phyloP scores from a whole-genome alignment of 495 filamentous ascomycete species.

The Evansstolkia leycettana region DNA sequence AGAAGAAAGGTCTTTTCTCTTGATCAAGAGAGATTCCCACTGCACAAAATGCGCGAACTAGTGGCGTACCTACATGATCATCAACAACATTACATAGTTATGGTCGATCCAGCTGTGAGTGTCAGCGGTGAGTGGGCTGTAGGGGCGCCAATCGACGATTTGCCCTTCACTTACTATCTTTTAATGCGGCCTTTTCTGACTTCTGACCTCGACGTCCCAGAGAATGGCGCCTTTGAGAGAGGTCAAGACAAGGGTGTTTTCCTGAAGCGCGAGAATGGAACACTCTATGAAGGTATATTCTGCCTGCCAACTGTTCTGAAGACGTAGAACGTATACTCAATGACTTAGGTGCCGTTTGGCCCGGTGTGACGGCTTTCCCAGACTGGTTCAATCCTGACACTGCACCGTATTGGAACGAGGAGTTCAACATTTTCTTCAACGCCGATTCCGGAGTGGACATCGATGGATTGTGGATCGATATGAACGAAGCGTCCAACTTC shows the following conservation, averaged over 20 bases:
- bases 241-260: conserved; percentile 53
- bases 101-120: conserved; percentile 75
- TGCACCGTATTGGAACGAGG: conserved; percentile 58
- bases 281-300: conserved; percentile 48
- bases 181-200: neutral
- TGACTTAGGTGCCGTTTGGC: conserved; percentile 59
- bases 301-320: neutral
- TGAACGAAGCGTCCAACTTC: conserved; percentile 67
- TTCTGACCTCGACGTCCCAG: conserved; percentile 4
- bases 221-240: conserved; percentile 53
- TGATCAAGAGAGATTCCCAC: conserved; percentile 59
- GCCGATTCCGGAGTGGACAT: conserved; percentile 58
- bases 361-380: conserved; percentile 66
- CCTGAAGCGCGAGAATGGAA: conserved; percentile 50
- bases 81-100: conserved; percentile 70
- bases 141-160: too few species aligned
- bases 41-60: conserved; percentile 54
- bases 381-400: conserved; percentile 72
- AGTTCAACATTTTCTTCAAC: conserved; percentile 61
- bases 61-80: conserved; percentile 60
- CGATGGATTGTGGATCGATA: conserved; percentile 80
- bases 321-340: conserved; percentile 3
- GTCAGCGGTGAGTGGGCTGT: conserved; percentile 17
- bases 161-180: too few species aligned
- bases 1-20: conserved; percentile 56